phyloP scores from a whole-genome alignment of 495 filamentous ascomycete genomes.

The Apiosordaria backusii region DNA sequence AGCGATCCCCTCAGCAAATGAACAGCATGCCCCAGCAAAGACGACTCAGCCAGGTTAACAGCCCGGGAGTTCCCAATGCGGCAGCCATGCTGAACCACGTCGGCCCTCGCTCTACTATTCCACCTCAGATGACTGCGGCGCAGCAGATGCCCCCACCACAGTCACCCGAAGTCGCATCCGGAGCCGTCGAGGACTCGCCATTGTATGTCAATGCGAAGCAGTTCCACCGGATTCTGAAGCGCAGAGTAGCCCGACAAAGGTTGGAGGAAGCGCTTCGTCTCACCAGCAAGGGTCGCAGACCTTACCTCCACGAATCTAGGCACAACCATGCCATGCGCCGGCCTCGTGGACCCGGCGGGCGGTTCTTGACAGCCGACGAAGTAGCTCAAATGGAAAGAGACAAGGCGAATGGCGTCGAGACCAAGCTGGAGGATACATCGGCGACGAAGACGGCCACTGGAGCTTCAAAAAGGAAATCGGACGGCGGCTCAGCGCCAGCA shows the following conservation, averaged over 20 bases:
- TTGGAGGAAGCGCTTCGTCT: conserved; percentile 86
- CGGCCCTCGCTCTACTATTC: conserved; percentile 39
- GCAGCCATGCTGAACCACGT: conserved; percentile 57
- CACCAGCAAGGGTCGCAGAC: conserved; percentile 92
- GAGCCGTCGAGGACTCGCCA: conserved; percentile 82
- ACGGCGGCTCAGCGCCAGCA: conserved; percentile 41
- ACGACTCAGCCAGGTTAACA: conserved; percentile 62
- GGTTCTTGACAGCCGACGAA: conserved; percentile 97
- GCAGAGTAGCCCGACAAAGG: conserved; percentile 86
- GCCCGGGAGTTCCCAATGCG: conserved; percentile 56
- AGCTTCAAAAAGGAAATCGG: conserved; percentile 44
- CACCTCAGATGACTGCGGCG: conserved; percentile 45
- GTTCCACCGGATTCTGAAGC: conserved; percentile 94
- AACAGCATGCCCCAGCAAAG: conserved; percentile 48
- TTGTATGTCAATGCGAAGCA: conserved; percentile 98
- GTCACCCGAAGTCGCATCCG: conserved; percentile 76
- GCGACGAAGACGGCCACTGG: conserved; percentile 39
- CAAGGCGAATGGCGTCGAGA: conserved; percentile 39
- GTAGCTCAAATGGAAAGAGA: conserved; percentile 81
- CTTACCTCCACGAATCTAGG: conserved; percentile 96
- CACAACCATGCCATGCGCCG: conserved; percentile 99
- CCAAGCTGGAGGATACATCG: conserved; percentile 31
- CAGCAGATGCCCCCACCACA: conserved; percentile 61
- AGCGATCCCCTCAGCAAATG: conserved; percentile 61
- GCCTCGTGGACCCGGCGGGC: conserved; percentile 90